Evolutionary conservation across 768 basidiomycete species (phyloP).

Genomic region (Tulasnella sp.): DNA sequence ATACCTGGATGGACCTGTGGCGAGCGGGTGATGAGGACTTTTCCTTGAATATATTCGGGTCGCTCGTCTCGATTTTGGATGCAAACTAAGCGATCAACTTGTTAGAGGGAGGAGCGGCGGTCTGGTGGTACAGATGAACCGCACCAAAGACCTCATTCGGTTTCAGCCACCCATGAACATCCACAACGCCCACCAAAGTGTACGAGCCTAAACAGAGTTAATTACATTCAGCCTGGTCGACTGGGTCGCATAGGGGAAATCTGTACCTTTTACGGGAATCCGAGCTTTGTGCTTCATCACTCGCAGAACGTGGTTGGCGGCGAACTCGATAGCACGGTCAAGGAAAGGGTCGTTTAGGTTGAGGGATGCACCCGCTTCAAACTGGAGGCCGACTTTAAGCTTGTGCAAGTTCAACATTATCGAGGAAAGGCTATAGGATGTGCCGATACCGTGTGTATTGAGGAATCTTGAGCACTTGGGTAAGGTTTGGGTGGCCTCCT

Average conservation of each 20-base stretch:
- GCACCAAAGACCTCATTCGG: conserved; percentile 65
- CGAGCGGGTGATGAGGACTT: conserved; percentile 61
- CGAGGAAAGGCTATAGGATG: conserved; percentile 60
- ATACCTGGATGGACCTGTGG: conserved; percentile 74
- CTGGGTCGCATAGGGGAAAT: not conserved
- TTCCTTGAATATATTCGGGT: conserved; percentile 57
- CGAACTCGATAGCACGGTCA: conserved; percentile 56
- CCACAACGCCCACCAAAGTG: conserved; percentile 74
- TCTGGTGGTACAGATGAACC: conserved; percentile 41
- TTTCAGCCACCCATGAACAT: conserved; percentile 58
- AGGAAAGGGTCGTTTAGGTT: conserved; percentile 56
- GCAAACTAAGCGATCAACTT: conserved; percentile 47
- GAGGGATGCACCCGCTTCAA: conserved; percentile 36
- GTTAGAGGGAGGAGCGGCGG: not conserved
- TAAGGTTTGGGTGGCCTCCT: conserved; percentile 51
- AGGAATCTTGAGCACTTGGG: conserved; percentile 55
- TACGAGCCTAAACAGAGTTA: conserved; percentile 43
- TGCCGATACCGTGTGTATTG: conserved; percentile 60
- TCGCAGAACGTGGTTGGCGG: conserved; percentile 64
- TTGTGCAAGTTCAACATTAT: conserved; percentile 54
- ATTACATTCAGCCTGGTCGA: not conserved
- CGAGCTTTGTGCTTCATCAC: conserved; percentile 66
- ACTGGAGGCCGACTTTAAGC: conserved; percentile 52
- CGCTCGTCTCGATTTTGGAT: conserved; percentile 41
- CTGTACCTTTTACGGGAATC: conserved; percentile 63